A percentile compares a stretch with the other conserved stretches of the same genome.
Conservation (phyloP, 805 yeast species). For the Wickerhamomyces alni region DNA sequence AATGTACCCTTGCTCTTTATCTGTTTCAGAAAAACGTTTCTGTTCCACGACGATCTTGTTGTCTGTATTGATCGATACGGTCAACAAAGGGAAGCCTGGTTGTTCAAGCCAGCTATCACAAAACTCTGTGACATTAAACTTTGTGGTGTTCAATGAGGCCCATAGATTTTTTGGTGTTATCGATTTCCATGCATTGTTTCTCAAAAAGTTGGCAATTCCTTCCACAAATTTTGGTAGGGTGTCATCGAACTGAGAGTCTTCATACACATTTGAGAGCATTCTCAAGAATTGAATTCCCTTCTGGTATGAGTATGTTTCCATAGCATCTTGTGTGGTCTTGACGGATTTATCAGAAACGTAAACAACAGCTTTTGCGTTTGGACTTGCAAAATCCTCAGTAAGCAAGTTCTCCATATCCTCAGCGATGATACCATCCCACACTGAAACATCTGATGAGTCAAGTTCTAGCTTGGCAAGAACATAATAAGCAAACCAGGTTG, state of each 20-base stretch:
- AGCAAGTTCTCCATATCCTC: conserved; percentile 28
- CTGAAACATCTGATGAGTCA: conserved; percentile 18
- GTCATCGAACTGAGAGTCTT: conserved; percentile 24
- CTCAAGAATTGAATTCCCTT: conserved; percentile 53
- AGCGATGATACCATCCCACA: conserved; percentile 29
- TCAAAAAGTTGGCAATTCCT: conserved; percentile 34
- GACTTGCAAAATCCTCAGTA: conserved; percentile 31
- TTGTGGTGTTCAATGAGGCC: conserved; percentile 32
- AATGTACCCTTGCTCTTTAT: conserved; percentile 48
- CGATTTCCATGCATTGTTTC: conserved; percentile 27
- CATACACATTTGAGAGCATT: conserved; percentile 43
- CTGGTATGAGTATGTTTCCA: conserved; percentile 46
- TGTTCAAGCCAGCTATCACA: conserved; percentile 55
- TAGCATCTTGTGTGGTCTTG: conserved; percentile 40
- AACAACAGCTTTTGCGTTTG: conserved; percentile 27
- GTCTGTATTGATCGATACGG: conserved; percentile 26
- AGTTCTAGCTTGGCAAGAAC: conserved; percentile 29
- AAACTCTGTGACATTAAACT: conserved; percentile 43
- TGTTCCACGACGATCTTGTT: conserved; percentile 32
- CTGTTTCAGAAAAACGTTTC: conserved; percentile 27
- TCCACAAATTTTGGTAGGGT: conserved; percentile 27
- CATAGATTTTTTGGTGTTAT: conserved; percentile 50
- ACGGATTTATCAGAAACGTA: conserved; percentile 23
- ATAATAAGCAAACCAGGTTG: conserved; percentile 62
- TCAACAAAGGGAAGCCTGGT: conserved; percentile 53